Evolutionary conservation across 2,329 filamentous ascomycete genomes (phyloP).

Genomic region (Venturia effusa): DNA sequence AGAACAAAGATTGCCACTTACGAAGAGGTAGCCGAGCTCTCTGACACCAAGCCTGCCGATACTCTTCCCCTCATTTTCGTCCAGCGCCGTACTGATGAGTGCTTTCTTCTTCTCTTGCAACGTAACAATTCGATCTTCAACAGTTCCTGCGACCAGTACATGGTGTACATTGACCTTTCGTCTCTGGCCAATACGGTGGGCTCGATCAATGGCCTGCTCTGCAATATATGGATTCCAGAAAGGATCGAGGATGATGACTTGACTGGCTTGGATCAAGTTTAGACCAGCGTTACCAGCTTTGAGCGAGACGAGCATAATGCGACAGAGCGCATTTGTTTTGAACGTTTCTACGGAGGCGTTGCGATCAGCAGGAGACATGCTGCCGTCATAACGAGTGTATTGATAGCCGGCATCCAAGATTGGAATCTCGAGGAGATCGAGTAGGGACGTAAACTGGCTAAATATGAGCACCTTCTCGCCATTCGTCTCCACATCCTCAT

Average conservation of each 20-base stretch:
- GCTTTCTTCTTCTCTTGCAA: constrained; percentile 70
- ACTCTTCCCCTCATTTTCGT: constrained; percentile 49
- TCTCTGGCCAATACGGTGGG: constrained; percentile 76
- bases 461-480: constrained; percentile 70
- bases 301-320: constrained; percentile 66
- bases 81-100: constrained; percentile 67
- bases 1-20: neutral
- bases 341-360: constrained; percentile 59
- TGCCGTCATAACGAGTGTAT: constrained; percentile 65
- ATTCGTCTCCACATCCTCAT: constrained; percentile 43
- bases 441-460: constrained; percentile 68
- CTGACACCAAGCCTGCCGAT: neutral
- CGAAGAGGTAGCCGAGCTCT: constrained; percentile 12
- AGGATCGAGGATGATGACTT: constrained; percentile 83
- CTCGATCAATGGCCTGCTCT: constrained; percentile 82
- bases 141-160: constrained; percentile 63
- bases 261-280: constrained; percentile 71
- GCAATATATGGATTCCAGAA: constrained; percentile 95
- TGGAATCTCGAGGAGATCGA: constrained; percentile 67
- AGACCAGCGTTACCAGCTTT: constrained; percentile 78
- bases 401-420: constrained; percentile 46
- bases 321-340: constrained; percentile 47
- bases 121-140: constrained; percentile 76
- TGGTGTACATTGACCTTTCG: constrained; percentile 68
- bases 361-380: constrained; percentile 56